Evolutionary conservation across 2,329 filamentous ascomycete species (phyloP).

Genomic region (Cladophialophora carrionii): DNA sequence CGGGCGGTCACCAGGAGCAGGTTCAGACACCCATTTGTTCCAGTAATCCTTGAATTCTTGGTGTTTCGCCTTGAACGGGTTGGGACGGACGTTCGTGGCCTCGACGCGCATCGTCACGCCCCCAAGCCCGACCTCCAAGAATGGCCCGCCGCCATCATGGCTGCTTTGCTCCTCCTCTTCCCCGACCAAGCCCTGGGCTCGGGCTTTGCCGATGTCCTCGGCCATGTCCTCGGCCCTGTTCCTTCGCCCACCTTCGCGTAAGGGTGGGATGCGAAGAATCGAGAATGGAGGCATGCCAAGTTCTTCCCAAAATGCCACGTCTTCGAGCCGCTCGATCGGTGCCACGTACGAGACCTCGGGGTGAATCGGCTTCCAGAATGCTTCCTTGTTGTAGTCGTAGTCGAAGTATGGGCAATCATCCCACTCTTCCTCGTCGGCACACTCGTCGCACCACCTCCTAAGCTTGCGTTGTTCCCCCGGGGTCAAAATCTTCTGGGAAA

Average conservation of each 20-base stretch:
- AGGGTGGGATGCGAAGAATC: neutral
- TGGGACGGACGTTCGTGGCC: neutral
- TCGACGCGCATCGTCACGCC: neutral
- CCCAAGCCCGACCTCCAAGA: neutral
- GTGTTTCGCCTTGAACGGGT: neutral
- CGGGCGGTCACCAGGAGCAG: neutral
- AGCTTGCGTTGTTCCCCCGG: neutral
- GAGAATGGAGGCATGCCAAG: neutral
- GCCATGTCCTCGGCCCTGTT: neutral
- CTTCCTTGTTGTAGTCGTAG: too few relatives aligned
- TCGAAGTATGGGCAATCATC: too few relatives aligned
- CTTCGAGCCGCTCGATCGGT: neutral
- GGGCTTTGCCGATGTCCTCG: neutral
- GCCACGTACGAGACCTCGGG: neutral
- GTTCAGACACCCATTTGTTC: neutral
- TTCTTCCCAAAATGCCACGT: slow-evolving; percentile 1
- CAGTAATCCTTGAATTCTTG: neutral
- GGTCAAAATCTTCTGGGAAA: neutral
- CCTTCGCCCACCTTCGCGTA: neutral
- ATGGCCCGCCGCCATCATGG: neutral
- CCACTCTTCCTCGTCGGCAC: too few relatives aligned
- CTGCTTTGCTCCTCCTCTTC: neutral
- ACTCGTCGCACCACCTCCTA: too few relatives aligned
- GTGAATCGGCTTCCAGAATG: neutral
- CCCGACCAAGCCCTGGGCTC: too few relatives aligned